A percentile compares a stretch with the other conserved stretches of the same genome.
Conservation (phyloP, 768 basidiomycete species). For the Strobilomyces echinocephalus region DNA sequence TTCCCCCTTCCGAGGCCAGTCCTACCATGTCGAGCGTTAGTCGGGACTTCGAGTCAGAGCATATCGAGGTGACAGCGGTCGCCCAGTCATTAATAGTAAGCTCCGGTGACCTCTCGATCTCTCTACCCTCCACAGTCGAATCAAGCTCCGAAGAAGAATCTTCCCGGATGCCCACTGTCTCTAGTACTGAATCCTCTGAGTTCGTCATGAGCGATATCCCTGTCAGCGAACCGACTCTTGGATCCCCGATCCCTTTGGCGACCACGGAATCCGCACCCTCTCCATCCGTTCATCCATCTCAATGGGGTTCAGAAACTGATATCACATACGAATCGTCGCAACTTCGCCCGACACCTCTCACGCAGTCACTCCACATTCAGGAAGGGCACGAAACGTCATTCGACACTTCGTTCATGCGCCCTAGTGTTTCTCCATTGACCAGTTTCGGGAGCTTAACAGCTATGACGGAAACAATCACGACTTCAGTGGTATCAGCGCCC, state of each 20-base stretch:
- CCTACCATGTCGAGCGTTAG: constrained; percentile 24
- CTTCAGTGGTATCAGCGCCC: constrained; percentile 15
- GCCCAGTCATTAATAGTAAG: constrained; percentile 16
- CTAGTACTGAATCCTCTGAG: constrained; percentile 40
- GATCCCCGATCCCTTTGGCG: constrained; percentile 32
- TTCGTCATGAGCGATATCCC: constrained; percentile 24
- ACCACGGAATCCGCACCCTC: constrained; percentile 35
- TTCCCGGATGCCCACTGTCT: constrained; percentile 35
- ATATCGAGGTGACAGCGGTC: constrained; percentile 4
- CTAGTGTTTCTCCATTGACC: constrained; percentile 42
- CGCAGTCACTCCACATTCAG: constrained; percentile 44
- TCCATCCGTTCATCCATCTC: constrained; percentile 37
- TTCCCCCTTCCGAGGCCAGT: constrained; percentile 35
- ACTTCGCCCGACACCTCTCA: constrained; percentile 66
- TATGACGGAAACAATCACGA: constrained; percentile 31
- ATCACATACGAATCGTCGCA: constrained; percentile 73
- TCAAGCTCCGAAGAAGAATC: constrained; percentile 29
- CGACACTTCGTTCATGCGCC: constrained; percentile 70
- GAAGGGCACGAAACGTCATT: constrained; percentile 63
- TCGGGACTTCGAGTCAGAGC: constrained; percentile 22
- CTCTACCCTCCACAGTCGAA: constrained; percentile 31
- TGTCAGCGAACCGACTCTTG: constrained; percentile 27
- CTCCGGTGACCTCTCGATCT: constrained; percentile 21
- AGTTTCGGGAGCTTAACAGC: constrained; percentile 33
- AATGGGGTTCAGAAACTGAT: constrained; percentile 64